phyloP scores from a whole-genome alignment of 768 basidiomycete genomes.

The Paxillus involutus region DNA sequence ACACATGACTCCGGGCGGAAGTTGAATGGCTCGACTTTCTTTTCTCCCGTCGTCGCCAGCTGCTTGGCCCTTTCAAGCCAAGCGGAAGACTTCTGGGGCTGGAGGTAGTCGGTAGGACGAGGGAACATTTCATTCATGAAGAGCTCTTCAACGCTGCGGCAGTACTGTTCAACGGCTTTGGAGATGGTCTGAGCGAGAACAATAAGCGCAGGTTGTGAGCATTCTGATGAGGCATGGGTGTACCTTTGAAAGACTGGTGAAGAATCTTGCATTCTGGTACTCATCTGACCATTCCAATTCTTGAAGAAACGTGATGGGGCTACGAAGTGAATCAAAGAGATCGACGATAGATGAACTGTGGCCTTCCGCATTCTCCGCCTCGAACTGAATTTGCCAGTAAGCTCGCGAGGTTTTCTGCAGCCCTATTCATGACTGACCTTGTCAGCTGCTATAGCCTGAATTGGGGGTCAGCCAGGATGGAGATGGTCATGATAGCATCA shows the following conservation, averaged over 20 bases:
- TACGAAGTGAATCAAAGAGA: conserved; percentile 90
- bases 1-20: conserved; percentile 94
- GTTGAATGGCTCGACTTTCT: conserved; percentile 93
- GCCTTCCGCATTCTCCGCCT: conserved; percentile 75
- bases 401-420: not conserved
- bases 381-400: conserved; percentile 48
- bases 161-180: conserved; percentile 91
- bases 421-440: conserved; percentile 47
- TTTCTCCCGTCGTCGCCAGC: conserved; percentile 76
- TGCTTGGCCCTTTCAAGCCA: conserved; percentile 87
- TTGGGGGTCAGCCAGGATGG: conserved; percentile 5
- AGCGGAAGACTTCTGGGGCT: conserved; percentile 83
- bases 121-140: conserved; percentile 98
- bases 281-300: conserved; percentile 92
- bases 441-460: conserved; percentile 78
- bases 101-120: conserved; percentile 71
- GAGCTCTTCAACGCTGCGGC: conserved; percentile 78
- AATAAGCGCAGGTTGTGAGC: not conserved
- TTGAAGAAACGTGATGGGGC: conserved; percentile 85
- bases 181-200: conserved; percentile 68
- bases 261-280: conserved; percentile 86
- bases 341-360: conserved; percentile 98
- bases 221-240: not conserved
- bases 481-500: conserved; percentile 14
- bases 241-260: conserved; percentile 87